A percentile compares a stretch with the other conserved stretches of the same genome.
phyloP scores from a whole-genome alignment of 2,329 filamentous ascomycete genomes.

The Paraphoma sp. region DNA sequence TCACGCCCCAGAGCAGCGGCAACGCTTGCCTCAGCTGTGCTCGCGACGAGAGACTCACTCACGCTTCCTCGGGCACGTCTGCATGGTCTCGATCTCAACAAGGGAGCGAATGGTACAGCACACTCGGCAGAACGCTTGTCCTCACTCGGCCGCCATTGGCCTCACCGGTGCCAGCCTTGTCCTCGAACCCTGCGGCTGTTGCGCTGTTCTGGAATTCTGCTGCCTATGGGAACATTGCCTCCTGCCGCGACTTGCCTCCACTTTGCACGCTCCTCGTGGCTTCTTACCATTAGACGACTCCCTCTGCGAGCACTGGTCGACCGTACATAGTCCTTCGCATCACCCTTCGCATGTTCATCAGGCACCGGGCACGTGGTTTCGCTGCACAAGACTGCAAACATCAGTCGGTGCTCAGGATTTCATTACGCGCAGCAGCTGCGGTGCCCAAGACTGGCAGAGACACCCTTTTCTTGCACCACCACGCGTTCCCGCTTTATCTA shows the following conservation, averaged over 20 bases:
- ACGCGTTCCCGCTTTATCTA: slow-evolving; percentile 17
- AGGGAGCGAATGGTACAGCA: slow-evolving; percentile 3
- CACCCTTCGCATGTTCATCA: slow-evolving; percentile 14
- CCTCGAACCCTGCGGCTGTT: slow-evolving; percentile 26
- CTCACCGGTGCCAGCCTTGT: slow-evolving; percentile 27
- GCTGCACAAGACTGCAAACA: slow-evolving; percentile 20
- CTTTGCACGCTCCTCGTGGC: slow-evolving; percentile 34
- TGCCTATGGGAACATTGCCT: slow-evolving; percentile 33
- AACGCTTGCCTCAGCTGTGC: background rate
- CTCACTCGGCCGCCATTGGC: slow-evolving; percentile 20
- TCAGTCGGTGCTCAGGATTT: slow-evolving; percentile 23
- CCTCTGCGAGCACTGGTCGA: background rate
- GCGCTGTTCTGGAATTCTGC: slow-evolving; percentile 11
- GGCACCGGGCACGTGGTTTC: slow-evolving; percentile 36
- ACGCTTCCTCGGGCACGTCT: slow-evolving; percentile 31
- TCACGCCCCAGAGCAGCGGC: slow-evolving; percentile 1
- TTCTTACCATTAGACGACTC: slow-evolving; percentile 35
- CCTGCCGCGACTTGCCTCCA: slow-evolving; percentile 20
- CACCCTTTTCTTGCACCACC: slow-evolving; percentile 17
- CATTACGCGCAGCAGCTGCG: slow-evolving; percentile 20
- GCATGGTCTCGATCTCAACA: slow-evolving; percentile 23
- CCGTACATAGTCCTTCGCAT: slow-evolving; percentile 4
- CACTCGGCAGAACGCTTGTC: slow-evolving; percentile 13
- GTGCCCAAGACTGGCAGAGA: slow-evolving; percentile 19
- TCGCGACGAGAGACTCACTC: slow-evolving; percentile 1